These are phyloP conservation scores for Mycena galericulata DNA, from an alignment of 768 basidiomycete genomes.

Conservation along the genomic window DNA sequence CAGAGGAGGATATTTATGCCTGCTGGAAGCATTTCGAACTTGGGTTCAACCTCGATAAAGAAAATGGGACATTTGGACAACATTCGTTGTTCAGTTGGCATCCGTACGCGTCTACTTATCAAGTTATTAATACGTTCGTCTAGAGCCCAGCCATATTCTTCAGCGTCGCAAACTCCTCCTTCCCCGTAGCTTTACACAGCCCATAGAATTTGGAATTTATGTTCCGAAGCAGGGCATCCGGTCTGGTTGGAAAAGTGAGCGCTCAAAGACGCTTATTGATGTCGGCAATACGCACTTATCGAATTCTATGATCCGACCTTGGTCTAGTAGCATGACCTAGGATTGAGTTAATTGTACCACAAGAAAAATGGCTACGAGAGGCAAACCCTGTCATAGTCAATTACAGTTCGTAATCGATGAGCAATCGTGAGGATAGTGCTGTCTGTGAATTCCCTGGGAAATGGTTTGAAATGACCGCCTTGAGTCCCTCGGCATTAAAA, in stretches of 20 bases:
- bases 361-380: background rate
- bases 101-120: no score
- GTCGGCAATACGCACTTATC: slow-evolving; percentile 57
- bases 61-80: no score
- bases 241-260: slow-evolving; percentile 52
- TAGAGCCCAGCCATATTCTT: slow-evolving; percentile 72
- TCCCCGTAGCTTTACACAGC: slow-evolving; percentile 81
- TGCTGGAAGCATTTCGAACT: no score
- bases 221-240: slow-evolving; percentile 66
- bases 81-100: no score
- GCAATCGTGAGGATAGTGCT: slow-evolving; percentile 89
- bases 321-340: slow-evolving; percentile 82
- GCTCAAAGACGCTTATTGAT: background rate
- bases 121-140: background rate
- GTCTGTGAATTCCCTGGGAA: slow-evolving; percentile 73
- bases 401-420: slow-evolving; percentile 80
- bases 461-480: background rate
- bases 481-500: background rate
- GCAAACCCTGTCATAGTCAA: slow-evolving; percentile 84
- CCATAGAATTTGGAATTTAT: slow-evolving; percentile 71
- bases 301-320: slow-evolving; percentile 84
- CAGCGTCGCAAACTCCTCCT: slow-evolving; percentile 74
- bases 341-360: background rate
- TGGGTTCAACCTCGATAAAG: no score
- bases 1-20: no score